These are phyloP conservation scores for Candida railenensis DNA, from an alignment of 805 yeast species.

Conservation along the genomic window DNA sequence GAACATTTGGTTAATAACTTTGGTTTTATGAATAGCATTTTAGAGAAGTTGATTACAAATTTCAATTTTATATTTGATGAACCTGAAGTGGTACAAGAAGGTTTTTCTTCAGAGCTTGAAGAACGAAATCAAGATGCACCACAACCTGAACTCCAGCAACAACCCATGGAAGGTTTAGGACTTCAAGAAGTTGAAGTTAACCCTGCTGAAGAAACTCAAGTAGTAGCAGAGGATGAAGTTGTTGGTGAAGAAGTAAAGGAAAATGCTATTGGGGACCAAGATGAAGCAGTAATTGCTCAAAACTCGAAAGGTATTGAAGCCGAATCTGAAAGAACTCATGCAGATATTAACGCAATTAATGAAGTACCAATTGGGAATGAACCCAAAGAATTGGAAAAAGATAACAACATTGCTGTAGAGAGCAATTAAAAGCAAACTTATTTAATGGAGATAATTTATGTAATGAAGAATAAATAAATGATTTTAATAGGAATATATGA, in stretches of 20 bases:
- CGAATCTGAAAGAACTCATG: neutral
- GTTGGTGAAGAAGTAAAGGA: neutral
- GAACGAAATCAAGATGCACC: neutral
- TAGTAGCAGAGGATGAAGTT: neutral
- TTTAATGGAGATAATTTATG: too few species aligned
- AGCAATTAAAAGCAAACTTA: neutral
- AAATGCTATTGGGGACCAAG: neutral
- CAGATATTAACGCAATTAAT: neutral
- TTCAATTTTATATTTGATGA: constrained; percentile 38
- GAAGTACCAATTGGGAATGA: neutral
- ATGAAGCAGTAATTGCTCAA: neutral
- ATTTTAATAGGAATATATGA: neutral
- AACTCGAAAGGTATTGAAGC: neutral
- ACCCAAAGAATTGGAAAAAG: neutral
- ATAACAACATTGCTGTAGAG: neutral
- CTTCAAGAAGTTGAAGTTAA: neutral
- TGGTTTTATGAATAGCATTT: constrained; percentile 53
- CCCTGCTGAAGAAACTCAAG: neutral
- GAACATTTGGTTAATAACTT: constrained; percentile 47
- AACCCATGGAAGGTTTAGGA: neutral
- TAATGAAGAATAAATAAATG: neutral
- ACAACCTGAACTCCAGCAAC: neutral
- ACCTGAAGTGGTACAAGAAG: neutral
- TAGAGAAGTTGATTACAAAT: constrained; percentile 49
- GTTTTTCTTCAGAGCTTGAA: too few species aligned